Evolutionary conservation across 768 basidiomycete species (phyloP).

Genomic region (Suillus plorans): DNA sequence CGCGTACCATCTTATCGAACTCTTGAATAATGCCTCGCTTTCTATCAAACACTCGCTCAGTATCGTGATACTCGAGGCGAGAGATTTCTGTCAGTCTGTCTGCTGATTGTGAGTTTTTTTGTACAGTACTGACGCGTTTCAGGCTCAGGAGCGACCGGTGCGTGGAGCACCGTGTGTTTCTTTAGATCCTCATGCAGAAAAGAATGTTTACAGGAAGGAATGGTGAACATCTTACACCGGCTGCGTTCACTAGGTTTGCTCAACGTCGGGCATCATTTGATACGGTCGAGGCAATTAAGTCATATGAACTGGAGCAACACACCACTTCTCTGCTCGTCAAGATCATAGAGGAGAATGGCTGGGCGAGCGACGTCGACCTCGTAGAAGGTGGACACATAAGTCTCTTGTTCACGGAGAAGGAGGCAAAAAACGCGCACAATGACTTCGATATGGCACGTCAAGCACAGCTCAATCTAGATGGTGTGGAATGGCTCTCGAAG

Average conservation of each 20-base stretch:
- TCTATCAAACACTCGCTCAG: slow-evolving; percentile 32
- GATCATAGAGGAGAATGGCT: slow-evolving; percentile 44
- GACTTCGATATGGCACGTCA: slow-evolving; percentile 55
- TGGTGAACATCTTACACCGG: slow-evolving; percentile 71
- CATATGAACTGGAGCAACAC: slow-evolving; percentile 56
- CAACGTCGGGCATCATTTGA: slow-evolving; percentile 41
- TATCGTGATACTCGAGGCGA: slow-evolving; percentile 75
- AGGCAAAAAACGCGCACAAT: slow-evolving; percentile 34
- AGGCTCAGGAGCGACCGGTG: slow-evolving; percentile 81
- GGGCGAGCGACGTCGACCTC: slow-evolving; percentile 57
- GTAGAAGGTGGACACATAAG: slow-evolving; percentile 54
- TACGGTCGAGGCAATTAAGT: slow-evolving; percentile 52
- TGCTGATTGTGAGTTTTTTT: neutral
- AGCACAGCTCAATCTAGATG: slow-evolving; percentile 49
- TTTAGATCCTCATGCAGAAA: neutral
- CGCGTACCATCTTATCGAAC: slow-evolving; percentile 67
- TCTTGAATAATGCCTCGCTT: slow-evolving; percentile 11
- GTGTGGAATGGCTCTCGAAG: slow-evolving; percentile 45
- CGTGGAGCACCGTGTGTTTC: neutral
- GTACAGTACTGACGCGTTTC: neutral
- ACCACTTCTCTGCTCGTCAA: slow-evolving; percentile 48
- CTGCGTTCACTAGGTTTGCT: slow-evolving; percentile 46
- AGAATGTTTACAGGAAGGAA: slow-evolving; percentile 57
- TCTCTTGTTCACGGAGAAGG: slow-evolving; percentile 47
- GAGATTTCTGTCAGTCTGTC: slow-evolving; percentile 73